Evolutionary conservation across 2,329 filamentous ascomycete species (phyloP).

Genomic region (Claviceps sorghi): DNA sequence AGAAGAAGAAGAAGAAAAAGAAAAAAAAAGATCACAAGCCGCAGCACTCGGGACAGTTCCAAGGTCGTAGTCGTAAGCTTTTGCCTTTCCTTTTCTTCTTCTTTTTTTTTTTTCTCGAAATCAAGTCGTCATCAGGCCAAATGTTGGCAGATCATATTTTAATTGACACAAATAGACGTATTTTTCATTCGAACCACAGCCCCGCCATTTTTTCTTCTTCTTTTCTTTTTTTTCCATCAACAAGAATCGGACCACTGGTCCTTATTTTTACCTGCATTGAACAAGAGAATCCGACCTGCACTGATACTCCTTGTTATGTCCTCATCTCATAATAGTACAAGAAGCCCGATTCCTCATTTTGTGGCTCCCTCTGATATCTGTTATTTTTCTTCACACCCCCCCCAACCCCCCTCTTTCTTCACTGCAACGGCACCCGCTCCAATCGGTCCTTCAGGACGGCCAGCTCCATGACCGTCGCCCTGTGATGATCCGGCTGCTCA

Average conservation of each 20-base stretch:
- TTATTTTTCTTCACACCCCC: not conserved
- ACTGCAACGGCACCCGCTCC: conserved; percentile 26
- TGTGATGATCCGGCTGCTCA: conserved; percentile 15
- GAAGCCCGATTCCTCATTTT: not conserved
- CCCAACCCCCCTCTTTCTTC: too few species aligned
- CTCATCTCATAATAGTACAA: not conserved
- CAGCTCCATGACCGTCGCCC: conserved; percentile 24
- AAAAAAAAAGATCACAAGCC: too few species aligned
- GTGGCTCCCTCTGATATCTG: not conserved
- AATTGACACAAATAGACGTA: not conserved
- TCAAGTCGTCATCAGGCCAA: not conserved
- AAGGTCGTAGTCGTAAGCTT: too few species aligned
- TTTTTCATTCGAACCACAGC: not conserved
- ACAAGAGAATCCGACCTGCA: not conserved
- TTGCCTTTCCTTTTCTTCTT: too few species aligned
- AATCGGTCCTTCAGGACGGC: conserved; percentile 28
- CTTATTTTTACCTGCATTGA: not conserved
- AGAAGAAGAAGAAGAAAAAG: too few species aligned
- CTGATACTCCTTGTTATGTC: not conserved
- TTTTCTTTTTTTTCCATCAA: not conserved
- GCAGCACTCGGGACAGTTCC: too few species aligned
- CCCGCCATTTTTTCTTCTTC: not conserved
- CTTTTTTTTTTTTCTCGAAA: not conserved
- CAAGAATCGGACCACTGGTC: not conserved
- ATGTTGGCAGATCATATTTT: not conserved